A percentile compares a stretch with the other conserved stretches of the same genome.
Evolutionary conservation across 805 yeast species (phyloP).

Genomic region (Candida oleophila): DNA sequence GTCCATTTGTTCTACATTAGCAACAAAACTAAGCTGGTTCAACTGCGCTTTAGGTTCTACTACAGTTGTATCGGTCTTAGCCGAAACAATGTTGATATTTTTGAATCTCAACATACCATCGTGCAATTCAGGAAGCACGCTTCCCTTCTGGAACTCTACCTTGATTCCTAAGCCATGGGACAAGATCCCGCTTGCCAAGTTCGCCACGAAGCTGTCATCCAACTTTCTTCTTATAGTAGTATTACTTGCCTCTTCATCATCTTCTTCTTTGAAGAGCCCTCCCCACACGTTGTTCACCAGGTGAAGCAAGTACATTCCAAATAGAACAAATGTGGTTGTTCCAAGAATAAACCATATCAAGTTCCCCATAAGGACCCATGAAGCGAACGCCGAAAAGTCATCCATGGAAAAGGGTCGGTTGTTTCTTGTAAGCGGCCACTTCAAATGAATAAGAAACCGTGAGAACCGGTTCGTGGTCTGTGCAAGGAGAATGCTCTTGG

Average conservation of each 20-base stretch:
- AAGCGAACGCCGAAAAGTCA: constrained; percentile 53
- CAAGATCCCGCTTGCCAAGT: constrained; percentile 33
- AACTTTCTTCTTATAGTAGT: constrained; percentile 7
- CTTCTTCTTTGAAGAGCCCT: constrained; percentile 9
- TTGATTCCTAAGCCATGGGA: constrained; percentile 39
- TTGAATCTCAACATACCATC: constrained; percentile 51
- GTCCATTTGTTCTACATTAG: constrained; percentile 42
- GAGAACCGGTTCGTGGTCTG: constrained; percentile 30
- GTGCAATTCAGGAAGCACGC: constrained; percentile 41
- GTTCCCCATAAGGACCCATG: constrained; percentile 60
- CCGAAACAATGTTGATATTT: constrained; percentile 27
- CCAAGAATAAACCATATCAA: constrained; percentile 54
- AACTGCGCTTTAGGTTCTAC: constrained; percentile 1
- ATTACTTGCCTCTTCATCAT: neutral
- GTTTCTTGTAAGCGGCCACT: constrained; percentile 50
- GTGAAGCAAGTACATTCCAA: constrained; percentile 45
- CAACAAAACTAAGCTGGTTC: constrained; percentile 20
- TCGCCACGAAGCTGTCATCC: constrained; percentile 30
- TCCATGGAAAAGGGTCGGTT: constrained; percentile 49
- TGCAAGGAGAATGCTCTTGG: constrained; percentile 23
- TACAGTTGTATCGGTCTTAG: no score
- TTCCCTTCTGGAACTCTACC: constrained; percentile 37
- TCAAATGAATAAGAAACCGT: constrained; percentile 35
- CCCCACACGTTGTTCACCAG: constrained; percentile 28
- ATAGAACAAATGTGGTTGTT: constrained; percentile 55